Evolutionary conservation across 345 rosid genomes (phyloP), one percentile per base, ranked within the genome.

Genomic region (Hevea brasiliensis): DNA sequence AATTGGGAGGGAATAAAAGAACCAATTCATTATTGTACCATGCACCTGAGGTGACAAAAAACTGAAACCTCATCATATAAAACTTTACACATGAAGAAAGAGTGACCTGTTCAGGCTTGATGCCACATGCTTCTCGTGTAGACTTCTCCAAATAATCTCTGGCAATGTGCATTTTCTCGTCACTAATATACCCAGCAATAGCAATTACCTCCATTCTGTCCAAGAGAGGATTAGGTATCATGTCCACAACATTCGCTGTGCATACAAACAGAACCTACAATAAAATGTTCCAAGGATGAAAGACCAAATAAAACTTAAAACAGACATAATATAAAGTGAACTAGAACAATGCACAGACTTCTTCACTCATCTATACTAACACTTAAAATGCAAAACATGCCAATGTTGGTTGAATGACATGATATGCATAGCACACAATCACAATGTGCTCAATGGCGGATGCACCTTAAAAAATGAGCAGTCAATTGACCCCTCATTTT

Each of bases 141-240:
- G 81, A 66, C 82, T 91, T 96, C 86, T 96, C 99, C 82, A 95
- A 78, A 84, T 91, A 95, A 74, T 90, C 99, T 82, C 99, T 90
- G 44, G 98, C 99, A 76, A 96, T 96, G 79, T 88, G 99, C 89
- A 90, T 86, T 86, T 96, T 96, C 88, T 96, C 98, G 75, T 96
- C 98, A 53, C 96, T 95, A 70, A 95, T 93, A 82, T 95, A 95
- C 20, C 99, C 99, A 72, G 99, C 98, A 83, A 95, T 93, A 76
- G 92, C 79, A 79, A 95, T 89, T 53, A 95, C 97, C 88, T 95
- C 99, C 99, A 93, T 95, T 78, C 99, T 90, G 81, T 95, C 99
- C 82, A 95, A 84, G 42, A 95, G 97, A 72, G 99, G 99, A 68
- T 82, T 90, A n/a, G 99, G 98, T 78, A 95, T 95, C 82, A 53